Base-by-base conservation (phyloP, 129 eudicot species). In the Tagetes patula region DNA sequence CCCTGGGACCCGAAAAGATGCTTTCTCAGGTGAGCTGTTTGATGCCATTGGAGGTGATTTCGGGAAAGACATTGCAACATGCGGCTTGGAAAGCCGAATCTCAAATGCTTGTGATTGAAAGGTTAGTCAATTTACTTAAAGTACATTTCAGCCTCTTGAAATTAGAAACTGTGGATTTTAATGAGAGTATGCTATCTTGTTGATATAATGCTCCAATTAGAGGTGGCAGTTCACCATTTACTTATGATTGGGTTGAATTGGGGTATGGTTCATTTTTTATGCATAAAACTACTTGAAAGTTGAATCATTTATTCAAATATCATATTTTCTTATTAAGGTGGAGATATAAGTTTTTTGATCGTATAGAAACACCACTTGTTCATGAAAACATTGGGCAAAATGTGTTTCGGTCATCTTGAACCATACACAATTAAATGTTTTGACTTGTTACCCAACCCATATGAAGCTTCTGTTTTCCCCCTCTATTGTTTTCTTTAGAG, bases 1-100 rank as follows among this genome's bases (percentile, higher is more conserved):
- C 69, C 1, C 80, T 55, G 53, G 94, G 96, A 71, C 71, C 77
- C 38, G 85, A 82, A 52, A 82, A 69, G 69, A 80, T 85, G 91
- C 72, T 73, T 76, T 42, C 76, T 63, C 84, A 85, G 70, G 69
- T 63, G 61, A 72, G 72, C 31, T 72, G 77, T 30, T 67, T 90
- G 78, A 85, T 87, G 96, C 91, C 91, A 11, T 10, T 90, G 46
- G 89, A 79, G 67, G 91, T 87, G 8, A 66, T 90, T 37, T 83
- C 87, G 0, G 94, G 96, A 65, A 85, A 74, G 82, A 85, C 84
- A n/a, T 79, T 90, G 43, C 87, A 75, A 72, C 77, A 84, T 48
- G 80, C 69, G 9, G 73, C 74, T 45, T 75, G 75, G 79, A 84
- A 80, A 76, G 70, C 82, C 77, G 69, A 70, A 77, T 77, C 65